Conservation (phyloP, 179 eudicot species). For the Camellia oleifera region DNA sequence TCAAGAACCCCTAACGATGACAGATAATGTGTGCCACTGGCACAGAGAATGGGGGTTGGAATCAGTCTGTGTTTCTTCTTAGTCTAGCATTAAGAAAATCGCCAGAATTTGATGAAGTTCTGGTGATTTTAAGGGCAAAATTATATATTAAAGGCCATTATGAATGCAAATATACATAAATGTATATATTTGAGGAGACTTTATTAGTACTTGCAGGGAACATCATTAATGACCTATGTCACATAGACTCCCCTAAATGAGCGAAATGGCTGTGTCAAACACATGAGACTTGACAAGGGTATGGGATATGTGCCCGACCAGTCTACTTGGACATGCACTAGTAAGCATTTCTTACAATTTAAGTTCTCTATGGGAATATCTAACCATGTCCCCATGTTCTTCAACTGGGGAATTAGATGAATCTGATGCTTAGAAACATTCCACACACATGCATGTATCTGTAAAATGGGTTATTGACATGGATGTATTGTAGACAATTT, state of each 20-base stretch:
- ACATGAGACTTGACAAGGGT: neutral
- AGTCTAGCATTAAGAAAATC: neutral
- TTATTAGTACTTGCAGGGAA: neutral
- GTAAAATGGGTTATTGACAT: neutral
- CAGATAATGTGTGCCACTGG: neutral
- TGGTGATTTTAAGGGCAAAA: neutral
- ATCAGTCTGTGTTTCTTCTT: neutral
- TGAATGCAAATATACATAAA: neutral
- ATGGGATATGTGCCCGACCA: neutral
- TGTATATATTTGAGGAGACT: neutral
- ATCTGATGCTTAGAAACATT: neutral
- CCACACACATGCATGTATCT: neutral
- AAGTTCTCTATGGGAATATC: neutral
- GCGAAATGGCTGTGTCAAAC: neutral
- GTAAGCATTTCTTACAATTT: neutral
- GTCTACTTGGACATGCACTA: neutral
- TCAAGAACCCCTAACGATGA: neutral
- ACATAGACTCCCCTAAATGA: neutral
- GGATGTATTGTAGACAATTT: too few species aligned
- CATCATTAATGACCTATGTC: conserved; percentile 1
- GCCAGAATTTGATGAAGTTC: neutral
- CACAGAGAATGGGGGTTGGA: neutral
- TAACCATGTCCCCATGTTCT: neutral
- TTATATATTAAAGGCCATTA: neutral
- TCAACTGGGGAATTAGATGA: neutral